Evolutionary conservation across 768 basidiomycete genomes (phyloP), one percentile per base, ranked within the genome.

Genomic region (Lanmaoa rubissima): DNA sequence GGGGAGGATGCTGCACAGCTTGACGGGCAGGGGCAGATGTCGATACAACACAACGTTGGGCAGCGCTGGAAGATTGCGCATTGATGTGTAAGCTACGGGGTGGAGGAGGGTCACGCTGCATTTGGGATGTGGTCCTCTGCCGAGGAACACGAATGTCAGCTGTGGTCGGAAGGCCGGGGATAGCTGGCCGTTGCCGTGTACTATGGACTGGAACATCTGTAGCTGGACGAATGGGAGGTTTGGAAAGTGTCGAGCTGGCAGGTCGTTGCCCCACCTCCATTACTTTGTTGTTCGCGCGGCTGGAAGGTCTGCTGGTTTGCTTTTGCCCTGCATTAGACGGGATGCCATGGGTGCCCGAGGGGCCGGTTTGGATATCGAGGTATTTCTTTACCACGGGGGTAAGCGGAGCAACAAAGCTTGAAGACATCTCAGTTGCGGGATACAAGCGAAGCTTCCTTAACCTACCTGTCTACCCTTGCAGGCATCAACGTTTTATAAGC

Each of bases 371-470:
- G 48, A 82, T 79, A 56, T 86, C 84, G 4, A 93, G 79, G 65
- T 90, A 90, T 71, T 88, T 91, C 63, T 82, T 86, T 39, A 84
- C 84, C 3, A 83, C 86, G 1, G 92, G 91, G 7, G 87, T 85
- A 13, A 94, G 77, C 14, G 90, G 90, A 4, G 76, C 77, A 17
- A 80, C 78, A 64, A 94, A 94, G 48, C 92, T 94, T 58, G 17
- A 51, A 31, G 44, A 39, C 6, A 44, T 38, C 13, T 68, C 46
- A 64, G 55, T 47, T 53, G 8, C 34, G 31, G 51, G 16, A 43
- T 36, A n/a, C 13, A 19, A 38, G 58, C 63, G 32, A 32, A 32
- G 16, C 13, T 12, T 51, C 9, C 17, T 54, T 21, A 5, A 69
- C 79, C 12, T 65, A 92, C 92, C 73, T 80, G 28, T 86, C 82